Percentiles rank a stretch among this genome's conserved stretches.
Evolutionary conservation across 78 protist species (phyloP).

Genomic region (Anaeramoeba flamelloides): DNA sequence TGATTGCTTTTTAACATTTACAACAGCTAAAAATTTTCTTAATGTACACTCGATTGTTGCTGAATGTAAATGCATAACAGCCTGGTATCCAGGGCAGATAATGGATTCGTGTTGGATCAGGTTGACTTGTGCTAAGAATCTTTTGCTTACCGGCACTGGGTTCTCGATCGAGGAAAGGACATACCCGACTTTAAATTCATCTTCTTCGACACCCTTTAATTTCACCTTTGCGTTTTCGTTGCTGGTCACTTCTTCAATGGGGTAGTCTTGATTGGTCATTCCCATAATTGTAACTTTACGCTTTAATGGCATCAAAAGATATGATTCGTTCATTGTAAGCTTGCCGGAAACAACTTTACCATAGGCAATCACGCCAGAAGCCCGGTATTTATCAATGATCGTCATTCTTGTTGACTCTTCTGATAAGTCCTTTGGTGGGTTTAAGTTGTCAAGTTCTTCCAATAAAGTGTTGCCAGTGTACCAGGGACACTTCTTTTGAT

Average conservation of each 20-base stretch:
- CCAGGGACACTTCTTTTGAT: conserved; percentile 9
- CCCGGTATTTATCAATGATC: neutral
- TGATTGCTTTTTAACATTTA: neutral
- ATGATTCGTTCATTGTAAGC: neutral
- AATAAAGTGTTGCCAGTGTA: neutral
- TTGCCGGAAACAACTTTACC: neutral
- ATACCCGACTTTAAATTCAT: neutral
- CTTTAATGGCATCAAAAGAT: neutral
- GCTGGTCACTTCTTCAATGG: neutral
- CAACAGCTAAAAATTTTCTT: neutral
- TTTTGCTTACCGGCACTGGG: neutral
- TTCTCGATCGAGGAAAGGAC: neutral
- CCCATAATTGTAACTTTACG: neutral
- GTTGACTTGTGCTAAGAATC: neutral
- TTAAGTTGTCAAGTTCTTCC: neutral
- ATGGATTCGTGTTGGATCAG: neutral
- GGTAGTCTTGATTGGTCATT: neutral
- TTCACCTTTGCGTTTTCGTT: neutral
- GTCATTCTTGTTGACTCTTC: neutral
- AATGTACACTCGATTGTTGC: neutral
- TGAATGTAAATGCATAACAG: neutral
- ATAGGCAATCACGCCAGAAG: neutral
- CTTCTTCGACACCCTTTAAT: neutral
- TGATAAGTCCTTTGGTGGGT: neutral
- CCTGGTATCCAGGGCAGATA: neutral